A percentile compares a stretch with the other conserved stretches of the same genome.
Conservation (phyloP, 129 eudicot genomes). For the Kitagawia praeruptora region DNA sequence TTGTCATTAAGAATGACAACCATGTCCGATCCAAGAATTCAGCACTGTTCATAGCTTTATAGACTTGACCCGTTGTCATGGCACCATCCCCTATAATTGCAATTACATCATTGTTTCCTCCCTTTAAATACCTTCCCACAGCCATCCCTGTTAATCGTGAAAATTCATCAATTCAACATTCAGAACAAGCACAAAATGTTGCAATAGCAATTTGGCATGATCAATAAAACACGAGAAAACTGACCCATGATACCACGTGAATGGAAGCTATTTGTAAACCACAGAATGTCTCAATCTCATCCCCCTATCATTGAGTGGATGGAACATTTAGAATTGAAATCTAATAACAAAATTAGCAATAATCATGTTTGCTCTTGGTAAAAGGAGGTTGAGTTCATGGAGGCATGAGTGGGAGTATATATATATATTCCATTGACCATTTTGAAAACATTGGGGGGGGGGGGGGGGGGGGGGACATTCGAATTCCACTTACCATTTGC, state of each 20-base stretch:
- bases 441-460: too few relatives aligned
- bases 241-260: not conserved
- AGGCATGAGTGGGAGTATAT: not conserved
- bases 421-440: not conserved
- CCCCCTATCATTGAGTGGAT: not conserved
- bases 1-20: slow-evolving; percentile 90
- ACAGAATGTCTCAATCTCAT: not conserved
- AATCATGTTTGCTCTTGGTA: not conserved
- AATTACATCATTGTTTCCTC: slow-evolving; percentile 65
- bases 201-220: too few relatives aligned
- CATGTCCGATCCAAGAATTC: slow-evolving; percentile 94
- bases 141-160: slow-evolving; percentile 68
- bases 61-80: slow-evolving; percentile 98
- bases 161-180: slow-evolving; percentile 12
- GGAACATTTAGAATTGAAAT: not conserved
- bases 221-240: not conserved
- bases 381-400: not conserved
- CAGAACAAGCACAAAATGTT: not conserved
- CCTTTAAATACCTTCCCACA: slow-evolving; percentile 91
- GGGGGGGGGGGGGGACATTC: not conserved
- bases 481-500: not conserved
- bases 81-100: slow-evolving; percentile 97
- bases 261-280: too few relatives aligned
- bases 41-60: slow-evolving; percentile 98
- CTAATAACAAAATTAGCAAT: not conserved